Percentiles rank a stretch among this genome's conserved stretches.
Conservation (phyloP, 345 rosid species). For the Tarenaya hassleriana region DNA sequence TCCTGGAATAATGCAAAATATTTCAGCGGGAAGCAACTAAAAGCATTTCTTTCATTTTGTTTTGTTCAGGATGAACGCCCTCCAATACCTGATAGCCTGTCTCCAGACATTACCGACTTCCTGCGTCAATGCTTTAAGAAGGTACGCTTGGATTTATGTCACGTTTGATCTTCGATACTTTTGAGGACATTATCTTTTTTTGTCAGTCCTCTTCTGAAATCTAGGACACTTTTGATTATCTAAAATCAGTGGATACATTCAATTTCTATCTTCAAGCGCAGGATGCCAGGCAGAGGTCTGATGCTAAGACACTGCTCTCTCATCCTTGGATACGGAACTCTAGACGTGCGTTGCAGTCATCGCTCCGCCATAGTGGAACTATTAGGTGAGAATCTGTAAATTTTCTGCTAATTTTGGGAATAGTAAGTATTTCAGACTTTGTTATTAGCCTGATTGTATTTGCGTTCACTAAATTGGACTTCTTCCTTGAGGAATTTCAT, state of each 20-base stretch:
- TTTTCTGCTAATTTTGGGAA: background rate
- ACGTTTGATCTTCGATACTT: conserved; percentile 8
- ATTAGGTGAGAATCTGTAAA: conserved; percentile 39
- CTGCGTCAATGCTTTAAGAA: conserved; percentile 90
- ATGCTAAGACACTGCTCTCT: conserved; percentile 93
- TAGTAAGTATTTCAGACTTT: background rate
- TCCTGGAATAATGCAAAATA: background rate
- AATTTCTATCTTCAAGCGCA: conserved; percentile 31
- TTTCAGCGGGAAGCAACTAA: background rate
- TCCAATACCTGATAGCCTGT: conserved; percentile 92
- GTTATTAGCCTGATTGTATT: background rate
- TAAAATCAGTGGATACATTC: conserved; percentile 5
- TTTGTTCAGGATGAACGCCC: conserved; percentile 76
- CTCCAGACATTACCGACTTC: conserved; percentile 93
- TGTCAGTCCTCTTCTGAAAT: background rate
- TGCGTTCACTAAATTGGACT: conserved; percentile 8
- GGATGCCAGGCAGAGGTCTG: conserved; percentile 98
- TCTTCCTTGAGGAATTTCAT: conserved; percentile 13
- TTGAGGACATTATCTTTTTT: too few species aligned
- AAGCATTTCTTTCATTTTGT: conserved; percentile 5
- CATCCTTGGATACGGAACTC: conserved; percentile 96
- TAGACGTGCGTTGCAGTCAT: conserved; percentile 79
- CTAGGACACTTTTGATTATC: conserved; percentile 4
- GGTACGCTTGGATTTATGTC: conserved; percentile 36
- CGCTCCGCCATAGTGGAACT: conserved; percentile 75